These are phyloP conservation scores for Paxillus ammoniavirescens DNA, from an alignment of 768 basidiomycete species.

Conservation along the genomic window DNA sequence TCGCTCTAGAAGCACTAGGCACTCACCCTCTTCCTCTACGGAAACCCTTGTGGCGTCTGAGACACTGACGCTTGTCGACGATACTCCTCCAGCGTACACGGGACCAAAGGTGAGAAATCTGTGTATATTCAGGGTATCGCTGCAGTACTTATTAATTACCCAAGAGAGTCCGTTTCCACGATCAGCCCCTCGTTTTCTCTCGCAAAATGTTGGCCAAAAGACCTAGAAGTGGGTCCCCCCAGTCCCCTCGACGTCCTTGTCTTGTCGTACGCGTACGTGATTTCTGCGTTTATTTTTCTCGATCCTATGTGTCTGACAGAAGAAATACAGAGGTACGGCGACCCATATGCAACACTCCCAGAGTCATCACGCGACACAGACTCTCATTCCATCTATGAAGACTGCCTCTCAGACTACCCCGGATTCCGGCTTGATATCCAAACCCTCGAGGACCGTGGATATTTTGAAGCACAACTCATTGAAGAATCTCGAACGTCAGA, in stretches of 20 bases:
- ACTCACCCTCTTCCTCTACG: background rate
- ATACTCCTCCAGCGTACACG: constrained; percentile 6
- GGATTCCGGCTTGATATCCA: constrained; percentile 17
- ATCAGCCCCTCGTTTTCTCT: constrained; percentile 23
- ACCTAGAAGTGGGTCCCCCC: constrained; percentile 6
- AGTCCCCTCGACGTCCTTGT: constrained; percentile 27
- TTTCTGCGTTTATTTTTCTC: background rate
- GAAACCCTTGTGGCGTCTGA: background rate
- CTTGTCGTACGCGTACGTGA: constrained; percentile 25
- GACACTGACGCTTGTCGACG: constrained; percentile 1
- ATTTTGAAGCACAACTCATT: constrained; percentile 4
- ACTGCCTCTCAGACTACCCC: constrained; percentile 23
- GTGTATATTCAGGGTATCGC: background rate
- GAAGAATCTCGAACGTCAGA: constrained; percentile 16
- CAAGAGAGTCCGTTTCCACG: constrained; percentile 28
- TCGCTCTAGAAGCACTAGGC: background rate
- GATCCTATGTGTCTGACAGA: constrained; percentile 1
- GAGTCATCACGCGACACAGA: constrained; percentile 12
- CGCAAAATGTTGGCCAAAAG: constrained; percentile 17
- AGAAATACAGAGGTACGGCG: constrained; percentile 12
- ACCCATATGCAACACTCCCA: background rate
- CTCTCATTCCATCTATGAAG: constrained; percentile 26
- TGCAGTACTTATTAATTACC: background rate
- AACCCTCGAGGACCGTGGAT: constrained; percentile 14
- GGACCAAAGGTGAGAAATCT: constrained; percentile 18